These are phyloP conservation scores for Colletotrichum caudatum DNA, from an alignment of 2,329 filamentous ascomycete genomes.

Conservation along the genomic window DNA sequence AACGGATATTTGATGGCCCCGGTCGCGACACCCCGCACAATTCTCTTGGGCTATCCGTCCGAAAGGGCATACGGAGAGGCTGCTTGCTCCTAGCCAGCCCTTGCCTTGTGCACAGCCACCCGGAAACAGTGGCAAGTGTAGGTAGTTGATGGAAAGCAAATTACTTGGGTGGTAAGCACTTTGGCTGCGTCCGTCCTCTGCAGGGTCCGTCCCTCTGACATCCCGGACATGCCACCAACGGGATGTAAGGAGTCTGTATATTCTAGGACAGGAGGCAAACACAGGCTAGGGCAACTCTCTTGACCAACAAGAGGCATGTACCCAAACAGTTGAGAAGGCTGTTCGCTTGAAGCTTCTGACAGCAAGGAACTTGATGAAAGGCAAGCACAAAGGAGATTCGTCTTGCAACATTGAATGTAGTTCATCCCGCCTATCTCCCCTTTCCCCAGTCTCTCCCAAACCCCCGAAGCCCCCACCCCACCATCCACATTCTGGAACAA, in stretches of 20 bases:
- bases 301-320: neutral
- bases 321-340: neutral
- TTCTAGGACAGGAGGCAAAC: neutral
- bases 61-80: neutral
- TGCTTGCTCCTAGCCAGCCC: neutral
- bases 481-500: constrained; percentile 20
- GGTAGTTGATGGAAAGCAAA: neutral
- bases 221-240: neutral
- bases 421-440: constrained; percentile 1
- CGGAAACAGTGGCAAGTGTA: constrained; percentile 6
- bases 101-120: constrained; percentile 7
- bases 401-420: neutral
- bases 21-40: neutral
- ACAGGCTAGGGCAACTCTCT: neutral
- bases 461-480: constrained; percentile 10
- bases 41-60: neutral
- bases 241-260: neutral
- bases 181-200: neutral
- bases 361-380: neutral
- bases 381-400: neutral
- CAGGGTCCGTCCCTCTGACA: neutral
- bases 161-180: neutral
- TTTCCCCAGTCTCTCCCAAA: constrained; percentile 4
- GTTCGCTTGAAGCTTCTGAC: neutral
- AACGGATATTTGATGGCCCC: neutral